Evolutionary conservation across 495 filamentous ascomycete genomes (phyloP), one percentile per base, ranked within the genome.

Genomic region (Lasiosphaeriaceae sp.): DNA sequence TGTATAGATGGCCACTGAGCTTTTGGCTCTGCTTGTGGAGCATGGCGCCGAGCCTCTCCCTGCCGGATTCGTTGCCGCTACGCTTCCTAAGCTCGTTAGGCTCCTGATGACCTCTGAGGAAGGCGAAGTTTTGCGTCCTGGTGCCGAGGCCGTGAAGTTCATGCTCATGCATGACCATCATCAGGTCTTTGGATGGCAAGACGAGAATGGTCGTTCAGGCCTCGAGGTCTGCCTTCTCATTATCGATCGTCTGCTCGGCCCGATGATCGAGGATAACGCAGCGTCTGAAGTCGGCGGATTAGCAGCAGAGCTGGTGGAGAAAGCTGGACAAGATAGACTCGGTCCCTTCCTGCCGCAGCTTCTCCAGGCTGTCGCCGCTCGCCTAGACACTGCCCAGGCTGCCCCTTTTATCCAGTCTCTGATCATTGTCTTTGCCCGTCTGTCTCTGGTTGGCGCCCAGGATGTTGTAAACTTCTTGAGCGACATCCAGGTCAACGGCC

Each of bases 201-300:
- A 86, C 51, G 84, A 89, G 61, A 80, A 80, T 39, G 87, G 86
- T 50, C 89, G 91, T 61, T 88, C 85, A 24, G 95, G 94, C 26
- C 80, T 96, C 12, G 92, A 97, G 70, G 86, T 96, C 17, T 87
- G 89, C 22, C 80, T 98, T 43, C 78, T 90, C 52, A 93, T 98
- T 62, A 93, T 98, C 62, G 94, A 96, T 69, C 88, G 92, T n/a
- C 79, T 98, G 5, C 80, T 98, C 20, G 85, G 87, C 1, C 88
- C 90, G 0, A 71, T 80, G 2, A 85, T 97, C 26, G 88, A 92
- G 50, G 94, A 97, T 61, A 89, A 89, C 52, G 89, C 91, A 8
- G 94, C 95, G n/a, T 88, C 90, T 7, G 95, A 97, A 73, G 92
- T 98, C 23, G 94, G 94, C 56, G 90, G 92, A 24, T 81, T 98